phyloP scores from a whole-genome alignment of 1,284 basidiomycete genomes.

The Ustilago xerochloae region DNA sequence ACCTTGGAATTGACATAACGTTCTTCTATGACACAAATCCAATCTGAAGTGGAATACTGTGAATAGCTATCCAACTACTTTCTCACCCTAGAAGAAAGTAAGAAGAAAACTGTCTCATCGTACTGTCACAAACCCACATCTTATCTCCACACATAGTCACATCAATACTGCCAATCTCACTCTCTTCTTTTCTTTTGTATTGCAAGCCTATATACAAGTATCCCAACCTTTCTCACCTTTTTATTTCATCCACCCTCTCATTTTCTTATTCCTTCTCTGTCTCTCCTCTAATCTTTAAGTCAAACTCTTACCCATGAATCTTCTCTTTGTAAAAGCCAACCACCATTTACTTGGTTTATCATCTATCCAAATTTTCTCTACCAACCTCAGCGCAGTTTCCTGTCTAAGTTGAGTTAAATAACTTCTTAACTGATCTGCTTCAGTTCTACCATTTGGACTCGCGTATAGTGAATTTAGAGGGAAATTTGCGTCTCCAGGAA shows the following conservation, averaged over 20 bases:
- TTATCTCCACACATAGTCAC: too few species aligned
- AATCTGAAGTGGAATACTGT: too few species aligned
- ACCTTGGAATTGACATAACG: too few species aligned
- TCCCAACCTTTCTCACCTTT: neutral
- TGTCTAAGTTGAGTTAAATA: conserved; percentile 93
- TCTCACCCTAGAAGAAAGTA: too few species aligned
- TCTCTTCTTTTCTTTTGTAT: too few species aligned
- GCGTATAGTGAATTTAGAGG: conserved; percentile 92
- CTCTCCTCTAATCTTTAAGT: too few species aligned
- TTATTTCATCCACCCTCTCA: neutral
- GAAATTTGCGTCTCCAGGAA: conserved; percentile 97
- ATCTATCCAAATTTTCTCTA: conserved; percentile 86
- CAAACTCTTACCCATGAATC: conserved; percentile 67
- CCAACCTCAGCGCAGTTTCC: conserved; percentile 85
- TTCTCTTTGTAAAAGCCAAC: conserved; percentile 86
- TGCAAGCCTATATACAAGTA: conserved; percentile 6
- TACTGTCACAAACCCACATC: too few species aligned
- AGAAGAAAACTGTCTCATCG: too few species aligned
- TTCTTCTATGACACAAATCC: too few species aligned
- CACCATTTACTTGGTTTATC: conserved; percentile 99
- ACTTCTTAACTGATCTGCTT: conserved; percentile 88
- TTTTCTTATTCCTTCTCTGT: too few species aligned
- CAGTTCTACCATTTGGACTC: conserved; percentile 79
- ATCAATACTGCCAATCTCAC: too few species aligned
- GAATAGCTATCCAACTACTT: too few species aligned